Base-by-base conservation (phyloP, 768 basidiomycete species). In the Tephrocybe sp. region DNA sequence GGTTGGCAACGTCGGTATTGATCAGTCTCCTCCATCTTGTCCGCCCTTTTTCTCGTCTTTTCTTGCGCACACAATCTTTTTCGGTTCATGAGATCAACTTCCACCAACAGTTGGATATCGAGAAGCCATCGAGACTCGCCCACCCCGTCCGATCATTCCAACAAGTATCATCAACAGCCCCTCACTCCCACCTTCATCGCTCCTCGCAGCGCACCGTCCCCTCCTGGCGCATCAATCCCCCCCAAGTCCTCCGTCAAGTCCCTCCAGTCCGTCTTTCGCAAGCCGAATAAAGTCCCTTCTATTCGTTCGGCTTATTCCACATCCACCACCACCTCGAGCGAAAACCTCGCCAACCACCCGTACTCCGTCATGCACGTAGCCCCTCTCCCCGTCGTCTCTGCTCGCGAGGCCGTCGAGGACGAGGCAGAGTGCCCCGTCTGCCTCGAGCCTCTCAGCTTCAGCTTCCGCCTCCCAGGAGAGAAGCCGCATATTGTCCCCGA, bases 401-500 rank as follows among this genome's bases (percentile, higher is more conserved):
- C 67, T 56, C 79, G 81, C 65, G 80, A 83, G 56, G 47, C 73
- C 38, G 67, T 73, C 14, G 86, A 90, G 20, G 89, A 92, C 48
- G 93, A 95, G 62, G 88, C 89, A 47, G 90, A 88, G 62, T 99
- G 97, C 61, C 96, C 96, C 11, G 93, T 99, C 59, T 99, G 96
- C 70, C 86, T 97, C 59, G 96, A 98, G 63, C 90, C 92, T 1
- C 82, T 99, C 64, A 88, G 87, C 64, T 94, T 93, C 69, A 88
- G 86, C 68, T 97, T 93, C 71, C 80, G 94, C 55, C 72, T 99
- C 12, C 90, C 92, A 0, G 97, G 97, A 8, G 97, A 99, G 75
- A 98, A 95, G 65, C 93, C 96, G 7, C 95, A 98, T 65, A 88
- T 99, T 56, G 89, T 97, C 40, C 96, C 97, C 25, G 92, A 95